Evolutionary conservation across 148 eudicot genomes (phyloP).

Genomic region (Selenicereus undatus): DNA sequence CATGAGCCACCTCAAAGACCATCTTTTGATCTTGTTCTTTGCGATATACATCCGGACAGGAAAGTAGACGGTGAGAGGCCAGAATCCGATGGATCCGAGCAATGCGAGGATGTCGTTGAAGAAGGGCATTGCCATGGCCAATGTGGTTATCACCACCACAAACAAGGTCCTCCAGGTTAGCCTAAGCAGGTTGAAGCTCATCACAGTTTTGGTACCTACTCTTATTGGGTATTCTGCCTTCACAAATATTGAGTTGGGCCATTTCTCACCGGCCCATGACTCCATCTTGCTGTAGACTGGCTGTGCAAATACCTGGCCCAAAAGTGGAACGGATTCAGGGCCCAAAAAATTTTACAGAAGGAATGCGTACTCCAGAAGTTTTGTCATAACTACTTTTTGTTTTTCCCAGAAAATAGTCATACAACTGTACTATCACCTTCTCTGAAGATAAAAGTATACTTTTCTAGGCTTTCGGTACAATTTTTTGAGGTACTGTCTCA

Average conservation of each 20-base stretch:
- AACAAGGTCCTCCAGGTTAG: constrained; percentile 28
- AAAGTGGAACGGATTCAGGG: not conserved
- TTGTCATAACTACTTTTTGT: too few relatives aligned
- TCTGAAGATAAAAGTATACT: too few relatives aligned
- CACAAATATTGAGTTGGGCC: constrained; percentile 35
- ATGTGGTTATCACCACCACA: constrained; percentile 27
- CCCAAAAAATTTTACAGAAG: not conserved
- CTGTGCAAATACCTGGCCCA: constrained; percentile 36
- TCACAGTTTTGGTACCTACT: constrained; percentile 10
- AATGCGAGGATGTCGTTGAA: constrained; percentile 38
- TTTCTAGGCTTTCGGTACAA: too few relatives aligned
- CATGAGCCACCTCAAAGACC: constrained; percentile 29
- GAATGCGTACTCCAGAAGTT: too few relatives aligned
- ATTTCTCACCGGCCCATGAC: constrained; percentile 21
- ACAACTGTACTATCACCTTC: too few relatives aligned
- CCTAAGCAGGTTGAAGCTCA: constrained; percentile 33
- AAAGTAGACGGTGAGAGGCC: constrained; percentile 41
- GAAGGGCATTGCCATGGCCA: constrained; percentile 44
- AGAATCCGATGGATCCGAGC: constrained; percentile 36
- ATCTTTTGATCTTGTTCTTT: constrained; percentile 19
- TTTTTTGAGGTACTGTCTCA: too few relatives aligned
- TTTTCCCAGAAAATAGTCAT: too few relatives aligned
- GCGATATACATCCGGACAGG: constrained; percentile 37
- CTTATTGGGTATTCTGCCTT: constrained; percentile 29
- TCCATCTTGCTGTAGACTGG: constrained; percentile 37